Evolutionary conservation across 2,329 filamentous ascomycete genomes (phyloP).

Genomic region (Botryosphaeria agaves): DNA sequence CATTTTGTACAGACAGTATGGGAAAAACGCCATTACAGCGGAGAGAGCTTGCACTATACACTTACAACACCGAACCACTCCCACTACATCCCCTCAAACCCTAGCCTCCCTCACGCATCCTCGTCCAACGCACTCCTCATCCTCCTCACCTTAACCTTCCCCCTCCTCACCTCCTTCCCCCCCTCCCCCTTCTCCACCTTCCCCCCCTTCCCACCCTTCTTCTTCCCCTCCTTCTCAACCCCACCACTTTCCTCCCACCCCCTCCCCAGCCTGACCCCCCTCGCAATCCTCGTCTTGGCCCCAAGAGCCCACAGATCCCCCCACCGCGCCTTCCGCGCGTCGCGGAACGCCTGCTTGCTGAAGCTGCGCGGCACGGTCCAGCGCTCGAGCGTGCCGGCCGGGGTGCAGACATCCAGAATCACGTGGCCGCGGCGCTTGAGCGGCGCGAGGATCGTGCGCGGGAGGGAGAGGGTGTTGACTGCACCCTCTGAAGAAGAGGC

Average conservation of each 20-base stretch:
- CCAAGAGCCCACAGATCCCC: constrained; percentile 92
- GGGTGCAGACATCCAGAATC: constrained; percentile 79
- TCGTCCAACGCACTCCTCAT: constrained; percentile 2
- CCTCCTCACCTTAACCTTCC: constrained; percentile 13
- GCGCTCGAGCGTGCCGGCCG: constrained; percentile 68
- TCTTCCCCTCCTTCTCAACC: constrained; percentile 9
- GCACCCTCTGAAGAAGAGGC: too few relatives aligned
- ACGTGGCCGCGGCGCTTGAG: constrained; percentile 82
- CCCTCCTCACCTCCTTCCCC: constrained; percentile 13
- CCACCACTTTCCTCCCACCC: constrained; percentile 8
- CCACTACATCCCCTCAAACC: too few relatives aligned
- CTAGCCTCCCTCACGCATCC: background rate
- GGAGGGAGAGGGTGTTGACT: constrained; percentile 48
- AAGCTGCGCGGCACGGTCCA: constrained; percentile 83
- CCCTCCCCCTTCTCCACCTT: constrained; percentile 9
- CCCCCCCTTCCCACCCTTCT: constrained; percentile 6
- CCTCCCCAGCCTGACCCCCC: constrained; percentile 43
- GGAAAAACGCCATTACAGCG: too few relatives aligned
- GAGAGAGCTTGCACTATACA: too few relatives aligned
- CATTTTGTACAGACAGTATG: too few relatives aligned
- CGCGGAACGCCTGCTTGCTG: constrained; percentile 68
- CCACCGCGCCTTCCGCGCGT: constrained; percentile 80
- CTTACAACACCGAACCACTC: too few relatives aligned
- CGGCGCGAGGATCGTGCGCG: constrained; percentile 60
- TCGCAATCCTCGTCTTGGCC: constrained; percentile 61